Evolutionary conservation across 768 basidiomycete genomes (phyloP), one percentile per base, ranked within the genome.

Genomic region (Mycena venus): DNA sequence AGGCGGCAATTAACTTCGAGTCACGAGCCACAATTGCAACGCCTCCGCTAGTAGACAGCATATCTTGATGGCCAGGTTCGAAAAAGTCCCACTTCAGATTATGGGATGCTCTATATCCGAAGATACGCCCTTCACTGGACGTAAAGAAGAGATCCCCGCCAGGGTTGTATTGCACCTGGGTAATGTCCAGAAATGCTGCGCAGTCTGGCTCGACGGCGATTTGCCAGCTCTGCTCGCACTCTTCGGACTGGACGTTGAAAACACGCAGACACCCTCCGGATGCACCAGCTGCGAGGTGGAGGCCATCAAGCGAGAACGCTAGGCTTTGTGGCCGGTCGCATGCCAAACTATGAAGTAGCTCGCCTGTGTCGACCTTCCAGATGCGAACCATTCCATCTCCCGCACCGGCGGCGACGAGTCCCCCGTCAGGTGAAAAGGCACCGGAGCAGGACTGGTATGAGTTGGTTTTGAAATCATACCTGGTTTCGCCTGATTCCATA

Each of bases 341-440:
- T 31, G 51, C 44, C 17, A 78, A 60, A 15, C 47, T 70, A 66
- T 74, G 72, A 0, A 78, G 17, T 15, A 74, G 65, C 42, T 74
- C 65, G 3, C 79, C 79, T 5, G 76, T 72, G 10, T 61, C 66
- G 32, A 70, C 63, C 42, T 72, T 58, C 79, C 78, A 81, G 12
- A 79, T 49, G 21, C 75, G 76, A 38, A 75, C 68, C 15, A 59
- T 56, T 36, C 34, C 17, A 53, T 81, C 78, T 5, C 67, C 73
- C 5, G 65, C 65, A 3, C 80, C 79, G 14, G 73, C 75, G 11
- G 75, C 78, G 60, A 80, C 40, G 27, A 73, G 71, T 31, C 36
- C 53, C 11, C 79, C 77, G 32, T 79, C 75, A 12, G 78, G 75
- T 7, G 79, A 79, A 34, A 78, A 78, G 1, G 79, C 77, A 19